phyloP scores from a whole-genome alignment of 495 filamentous ascomycete species.

The Penicillium argentinense region DNA sequence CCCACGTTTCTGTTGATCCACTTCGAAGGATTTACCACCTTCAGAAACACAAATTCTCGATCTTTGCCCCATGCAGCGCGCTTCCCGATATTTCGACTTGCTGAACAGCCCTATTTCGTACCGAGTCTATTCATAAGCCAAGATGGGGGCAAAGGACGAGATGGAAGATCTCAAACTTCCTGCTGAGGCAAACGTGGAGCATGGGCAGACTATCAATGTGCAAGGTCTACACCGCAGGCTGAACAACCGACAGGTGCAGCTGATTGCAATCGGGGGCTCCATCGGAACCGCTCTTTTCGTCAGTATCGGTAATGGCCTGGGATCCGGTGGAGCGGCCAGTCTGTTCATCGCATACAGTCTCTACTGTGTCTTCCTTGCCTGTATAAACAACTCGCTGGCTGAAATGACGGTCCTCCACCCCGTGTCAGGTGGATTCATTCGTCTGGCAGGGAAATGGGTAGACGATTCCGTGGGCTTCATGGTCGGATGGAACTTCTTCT shows the following conservation, averaged over 20 bases:
- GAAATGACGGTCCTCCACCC: constrained; percentile 53
- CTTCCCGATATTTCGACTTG: too few relatives aligned
- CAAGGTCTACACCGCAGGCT: constrained; percentile 28
- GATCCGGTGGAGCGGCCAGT: constrained; percentile 52
- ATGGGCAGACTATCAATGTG: background rate
- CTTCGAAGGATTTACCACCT: too few relatives aligned
- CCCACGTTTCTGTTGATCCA: too few relatives aligned
- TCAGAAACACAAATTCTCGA: too few relatives aligned
- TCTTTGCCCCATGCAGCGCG: too few relatives aligned
- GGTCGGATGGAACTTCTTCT: constrained; percentile 61
- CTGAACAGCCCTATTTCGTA: too few relatives aligned
- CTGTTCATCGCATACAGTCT: constrained; percentile 45
- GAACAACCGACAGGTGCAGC: constrained; percentile 49
- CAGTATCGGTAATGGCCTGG: constrained; percentile 29
- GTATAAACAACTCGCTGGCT: constrained; percentile 38
- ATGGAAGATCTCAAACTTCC: background rate
- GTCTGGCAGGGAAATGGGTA: constrained; percentile 47
- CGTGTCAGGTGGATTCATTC: constrained; percentile 55
- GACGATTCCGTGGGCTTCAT: constrained; percentile 56
- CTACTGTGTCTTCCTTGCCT: constrained; percentile 30
- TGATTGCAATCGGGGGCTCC: constrained; percentile 59
- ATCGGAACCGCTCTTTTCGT: constrained; percentile 63
- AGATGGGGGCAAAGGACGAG: too few relatives aligned
- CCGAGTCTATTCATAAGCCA: too few relatives aligned
- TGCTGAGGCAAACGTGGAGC: background rate